Percentiles rank a stretch among this genome's conserved stretches.
Conservation (phyloP, 164 flowering plant species). For the Vitis cinerea region DNA sequence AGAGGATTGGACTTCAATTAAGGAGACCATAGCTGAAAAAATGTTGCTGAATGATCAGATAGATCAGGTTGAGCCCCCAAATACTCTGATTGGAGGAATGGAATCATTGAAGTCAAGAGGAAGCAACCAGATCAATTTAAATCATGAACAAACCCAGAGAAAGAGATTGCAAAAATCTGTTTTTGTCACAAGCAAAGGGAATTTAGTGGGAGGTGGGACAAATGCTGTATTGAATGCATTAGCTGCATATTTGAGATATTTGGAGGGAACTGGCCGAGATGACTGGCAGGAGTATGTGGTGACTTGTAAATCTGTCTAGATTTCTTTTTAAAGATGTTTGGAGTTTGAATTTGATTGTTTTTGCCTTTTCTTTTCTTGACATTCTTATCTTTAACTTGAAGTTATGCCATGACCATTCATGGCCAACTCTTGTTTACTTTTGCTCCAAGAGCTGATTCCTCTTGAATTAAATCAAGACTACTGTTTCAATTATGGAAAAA, state of each 20-base stretch:
- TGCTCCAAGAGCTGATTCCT: background rate
- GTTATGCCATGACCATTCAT: background rate
- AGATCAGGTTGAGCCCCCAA: conserved; percentile 6
- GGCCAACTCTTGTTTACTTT: background rate
- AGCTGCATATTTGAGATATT: conserved; percentile 76
- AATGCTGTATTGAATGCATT: conserved; percentile 56
- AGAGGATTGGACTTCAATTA: conserved; percentile 41
- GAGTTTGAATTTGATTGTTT: background rate
- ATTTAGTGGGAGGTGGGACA: conserved; percentile 67
- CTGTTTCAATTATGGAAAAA: background rate
- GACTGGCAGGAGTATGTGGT: conserved; percentile 85
- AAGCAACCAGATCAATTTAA: conserved; percentile 10
- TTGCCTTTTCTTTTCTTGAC: background rate
- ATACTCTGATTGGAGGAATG: conserved; percentile 12
- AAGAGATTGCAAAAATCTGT: conserved; percentile 36
- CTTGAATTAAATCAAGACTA: background rate
- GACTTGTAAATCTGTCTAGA: background rate
- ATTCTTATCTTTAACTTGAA: background rate
- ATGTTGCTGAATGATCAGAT: conserved; percentile 24
- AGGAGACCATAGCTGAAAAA: conserved; percentile 39
- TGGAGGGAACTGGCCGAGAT: conserved; percentile 71
- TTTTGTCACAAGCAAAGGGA: conserved; percentile 45
- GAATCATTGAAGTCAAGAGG: conserved; percentile 15
- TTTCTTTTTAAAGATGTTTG: background rate
- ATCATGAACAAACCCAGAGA: conserved; percentile 9